Conservation (phyloP, 176 grass and related monocot genomes). For the Triticum timopheevii region DNA sequence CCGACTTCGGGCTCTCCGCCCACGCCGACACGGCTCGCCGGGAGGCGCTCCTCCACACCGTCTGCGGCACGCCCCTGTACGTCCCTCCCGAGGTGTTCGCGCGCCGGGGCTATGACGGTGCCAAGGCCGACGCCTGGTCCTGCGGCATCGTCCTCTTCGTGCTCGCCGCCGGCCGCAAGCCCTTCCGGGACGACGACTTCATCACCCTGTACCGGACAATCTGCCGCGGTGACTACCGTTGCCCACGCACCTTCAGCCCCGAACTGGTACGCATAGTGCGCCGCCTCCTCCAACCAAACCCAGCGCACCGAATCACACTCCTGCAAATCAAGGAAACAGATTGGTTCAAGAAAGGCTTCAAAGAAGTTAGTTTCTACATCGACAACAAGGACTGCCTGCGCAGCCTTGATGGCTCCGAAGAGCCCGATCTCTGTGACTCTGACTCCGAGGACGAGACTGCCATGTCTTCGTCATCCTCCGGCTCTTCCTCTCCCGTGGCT, state of each 20-base stretch:
- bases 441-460: constrained; percentile 16
- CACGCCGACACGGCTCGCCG: constrained; percentile 38
- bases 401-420: constrained; percentile 25
- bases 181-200: constrained; percentile 37
- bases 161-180: constrained; percentile 43
- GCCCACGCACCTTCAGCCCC: constrained; percentile 37
- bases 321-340: constrained; percentile 46
- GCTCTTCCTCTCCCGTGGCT: background rate
- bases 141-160: constrained; percentile 61
- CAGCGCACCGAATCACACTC: constrained; percentile 39
- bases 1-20: constrained; percentile 66
- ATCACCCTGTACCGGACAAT: constrained; percentile 39
- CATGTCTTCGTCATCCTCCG: background rate
- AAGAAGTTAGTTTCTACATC: constrained; percentile 50
- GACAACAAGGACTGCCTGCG: constrained; percentile 46
- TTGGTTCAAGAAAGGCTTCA: constrained; percentile 64
- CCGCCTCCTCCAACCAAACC: constrained; percentile 39
- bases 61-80: constrained; percentile 52
- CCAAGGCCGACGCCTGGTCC: constrained; percentile 57
- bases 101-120: constrained; percentile 48
- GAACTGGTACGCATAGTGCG: constrained; percentile 35
- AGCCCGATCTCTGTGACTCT: background rate
- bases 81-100: constrained; percentile 47
- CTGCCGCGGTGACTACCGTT: constrained; percentile 35
- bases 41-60: constrained; percentile 55